phyloP scores from a whole-genome alignment of 2,329 filamentous ascomycete genomes.

The Aotearoamyces nothofagi region DNA sequence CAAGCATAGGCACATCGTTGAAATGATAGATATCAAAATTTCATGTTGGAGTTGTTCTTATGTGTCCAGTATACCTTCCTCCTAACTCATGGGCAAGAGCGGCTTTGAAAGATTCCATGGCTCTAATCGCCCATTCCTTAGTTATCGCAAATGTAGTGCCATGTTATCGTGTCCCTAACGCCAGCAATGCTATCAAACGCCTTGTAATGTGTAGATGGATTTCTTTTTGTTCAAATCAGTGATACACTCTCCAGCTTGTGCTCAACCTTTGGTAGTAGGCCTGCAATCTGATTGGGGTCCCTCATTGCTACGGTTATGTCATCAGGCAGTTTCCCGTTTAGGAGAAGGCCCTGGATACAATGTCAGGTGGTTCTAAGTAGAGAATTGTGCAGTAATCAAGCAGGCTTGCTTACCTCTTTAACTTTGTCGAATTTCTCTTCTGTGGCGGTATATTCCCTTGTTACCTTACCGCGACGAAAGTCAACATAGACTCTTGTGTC shows the following conservation, averaged over 20 bases:
- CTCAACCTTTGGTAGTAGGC: constrained; percentile 56
- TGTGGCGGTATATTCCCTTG: constrained; percentile 80
- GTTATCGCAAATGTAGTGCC: too few species aligned
- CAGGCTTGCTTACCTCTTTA: constrained; percentile 40
- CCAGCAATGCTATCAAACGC: too few species aligned
- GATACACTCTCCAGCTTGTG: constrained; percentile 38
- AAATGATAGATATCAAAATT: too few species aligned
- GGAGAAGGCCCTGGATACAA: constrained; percentile 28
- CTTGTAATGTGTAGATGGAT: too few species aligned
- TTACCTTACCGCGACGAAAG: constrained; percentile 62
- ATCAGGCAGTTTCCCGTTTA: constrained; percentile 41
- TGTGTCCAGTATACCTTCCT: too few species aligned
- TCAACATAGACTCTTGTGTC: constrained; percentile 91
- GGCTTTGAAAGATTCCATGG: too few species aligned
- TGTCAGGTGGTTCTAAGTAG: constrained; percentile 9
- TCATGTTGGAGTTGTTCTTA: too few species aligned
- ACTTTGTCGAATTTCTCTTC: constrained; percentile 71
- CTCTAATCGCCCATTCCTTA: too few species aligned
- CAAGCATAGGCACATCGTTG: too few species aligned
- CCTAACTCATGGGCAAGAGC: too few species aligned
- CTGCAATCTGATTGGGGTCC: constrained; percentile 63
- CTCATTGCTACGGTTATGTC: constrained; percentile 64
- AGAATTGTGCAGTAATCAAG: constrained; percentile 1
- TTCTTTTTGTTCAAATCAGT: too few species aligned
- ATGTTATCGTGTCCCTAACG: too few species aligned